phyloP scores from a whole-genome alignment of 2,329 filamentous ascomycete genomes.

The Drechmeria coniospora region DNA sequence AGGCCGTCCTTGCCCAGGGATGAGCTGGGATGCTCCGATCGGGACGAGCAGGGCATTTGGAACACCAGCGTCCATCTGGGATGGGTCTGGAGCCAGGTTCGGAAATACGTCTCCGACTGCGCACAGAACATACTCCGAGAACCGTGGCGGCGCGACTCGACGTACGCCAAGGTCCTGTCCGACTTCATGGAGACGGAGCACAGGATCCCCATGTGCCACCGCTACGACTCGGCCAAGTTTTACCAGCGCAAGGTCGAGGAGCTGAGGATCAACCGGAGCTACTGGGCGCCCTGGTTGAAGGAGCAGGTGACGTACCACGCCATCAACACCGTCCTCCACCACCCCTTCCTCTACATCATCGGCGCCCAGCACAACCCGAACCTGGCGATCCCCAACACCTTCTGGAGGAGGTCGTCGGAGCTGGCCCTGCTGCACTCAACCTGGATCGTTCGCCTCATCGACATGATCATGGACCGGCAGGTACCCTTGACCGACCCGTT shows the following conservation, averaged over 20 bases:
- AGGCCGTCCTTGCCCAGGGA: constrained; percentile 28
- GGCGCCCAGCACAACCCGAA: constrained; percentile 36
- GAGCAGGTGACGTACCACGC: constrained; percentile 37
- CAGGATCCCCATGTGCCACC: constrained; percentile 30
- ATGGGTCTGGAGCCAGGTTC: constrained; percentile 33
- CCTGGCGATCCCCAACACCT: constrained; percentile 35
- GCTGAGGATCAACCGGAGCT: constrained; percentile 25
- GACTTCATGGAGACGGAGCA: constrained; percentile 36
- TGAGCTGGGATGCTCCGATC: constrained; percentile 23
- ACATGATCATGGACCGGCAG: constrained; percentile 36
- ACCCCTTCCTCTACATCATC: constrained; percentile 37
- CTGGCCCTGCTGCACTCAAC: constrained; percentile 34
- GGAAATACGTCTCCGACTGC: constrained; percentile 32
- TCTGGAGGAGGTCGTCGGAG: constrained; percentile 36
- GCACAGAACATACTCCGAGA: constrained; percentile 29
- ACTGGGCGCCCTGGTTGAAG: constrained; percentile 37
- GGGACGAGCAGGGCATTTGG: constrained; percentile 31
- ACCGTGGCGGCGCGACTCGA: constrained; percentile 35
- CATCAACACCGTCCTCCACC: constrained; percentile 34
- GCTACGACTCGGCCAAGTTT: constrained; percentile 36
- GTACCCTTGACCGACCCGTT: constrained; percentile 33
- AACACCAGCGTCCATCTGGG: constrained; percentile 31
- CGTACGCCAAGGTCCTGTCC: constrained; percentile 32
- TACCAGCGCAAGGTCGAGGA: constrained; percentile 32
- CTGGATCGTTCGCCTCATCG: constrained; percentile 38